A percentile compares a stretch with the other conserved stretches of the same genome.
phyloP scores from a whole-genome alignment of 176 grass and related monocot genomes.

The Zoysia pacifica region DNA sequence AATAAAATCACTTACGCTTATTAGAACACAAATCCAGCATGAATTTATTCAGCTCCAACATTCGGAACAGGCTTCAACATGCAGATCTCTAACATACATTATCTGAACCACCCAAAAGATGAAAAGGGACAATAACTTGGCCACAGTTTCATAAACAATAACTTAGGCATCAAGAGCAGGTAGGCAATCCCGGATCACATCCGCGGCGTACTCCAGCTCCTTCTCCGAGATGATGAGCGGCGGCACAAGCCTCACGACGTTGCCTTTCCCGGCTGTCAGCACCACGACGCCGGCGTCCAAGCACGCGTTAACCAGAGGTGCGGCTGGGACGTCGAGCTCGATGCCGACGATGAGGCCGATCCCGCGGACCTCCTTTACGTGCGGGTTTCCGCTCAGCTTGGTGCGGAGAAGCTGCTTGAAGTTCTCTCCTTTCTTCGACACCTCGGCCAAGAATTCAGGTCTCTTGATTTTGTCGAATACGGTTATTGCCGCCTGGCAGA shows the following conservation, averaged over 20 bases:
- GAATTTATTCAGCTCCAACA: slow-evolving; percentile 31
- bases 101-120: neutral
- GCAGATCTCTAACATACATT: slow-evolving; percentile 13
- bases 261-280: slow-evolving; percentile 79
- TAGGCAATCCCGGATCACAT: slow-evolving; percentile 66
- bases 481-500: slow-evolving; percentile 62
- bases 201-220: slow-evolving; percentile 70
- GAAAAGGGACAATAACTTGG: neutral
- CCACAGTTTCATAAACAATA: neutral
- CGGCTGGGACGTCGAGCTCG: slow-evolving; percentile 67
- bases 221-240: slow-evolving; percentile 72
- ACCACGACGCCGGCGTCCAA: slow-evolving; percentile 70
- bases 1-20: neutral
- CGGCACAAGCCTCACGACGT: slow-evolving; percentile 78
- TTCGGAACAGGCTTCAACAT: slow-evolving; percentile 13
- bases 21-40: neutral
- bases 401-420: slow-evolving; percentile 68
- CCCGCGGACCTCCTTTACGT: slow-evolving; percentile 74
- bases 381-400: slow-evolving; percentile 57
- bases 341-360: slow-evolving; percentile 70
- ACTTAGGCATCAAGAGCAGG: slow-evolving; percentile 39
- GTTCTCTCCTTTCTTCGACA: slow-evolving; percentile 59
- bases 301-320: slow-evolving; percentile 61
- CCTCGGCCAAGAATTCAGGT: slow-evolving; percentile 63
- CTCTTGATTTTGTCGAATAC: slow-evolving; percentile 72